phyloP scores from a whole-genome alignment of 2,329 filamentous ascomycete genomes.

The Thielaviopsis ethacetica region DNA sequence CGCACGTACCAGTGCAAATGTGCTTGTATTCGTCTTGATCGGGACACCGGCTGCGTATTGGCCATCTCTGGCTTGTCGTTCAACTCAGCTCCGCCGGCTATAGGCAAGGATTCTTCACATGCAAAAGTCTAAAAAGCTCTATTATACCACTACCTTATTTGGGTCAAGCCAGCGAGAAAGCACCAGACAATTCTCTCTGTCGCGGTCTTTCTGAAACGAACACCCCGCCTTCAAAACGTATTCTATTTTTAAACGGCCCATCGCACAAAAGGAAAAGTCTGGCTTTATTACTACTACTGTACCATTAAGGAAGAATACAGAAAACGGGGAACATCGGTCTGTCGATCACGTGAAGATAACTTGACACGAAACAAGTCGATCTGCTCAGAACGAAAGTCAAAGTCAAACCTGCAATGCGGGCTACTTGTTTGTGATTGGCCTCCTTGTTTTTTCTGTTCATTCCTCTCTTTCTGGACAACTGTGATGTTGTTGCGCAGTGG shows the following conservation, averaged over 20 bases:
- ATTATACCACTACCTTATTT: background rate
- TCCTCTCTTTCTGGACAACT: background rate
- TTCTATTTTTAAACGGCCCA: background rate
- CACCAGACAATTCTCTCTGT: background rate
- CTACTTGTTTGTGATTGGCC: background rate
- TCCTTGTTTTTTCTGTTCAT: background rate
- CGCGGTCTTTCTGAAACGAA: background rate
- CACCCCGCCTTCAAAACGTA: background rate
- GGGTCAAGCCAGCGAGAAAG: background rate
- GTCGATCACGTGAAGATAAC: background rate
- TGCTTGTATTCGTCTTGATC: background rate
- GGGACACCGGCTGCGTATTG: background rate
- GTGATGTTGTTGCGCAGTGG: background rate
- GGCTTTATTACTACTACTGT: too few species aligned
- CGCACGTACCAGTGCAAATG: background rate
- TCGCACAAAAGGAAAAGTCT: background rate
- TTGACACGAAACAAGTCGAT: background rate
- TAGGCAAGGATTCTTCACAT: background rate
- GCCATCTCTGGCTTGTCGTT: background rate
- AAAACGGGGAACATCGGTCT: background rate
- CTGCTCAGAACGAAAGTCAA: background rate
- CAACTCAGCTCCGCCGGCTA: background rate
- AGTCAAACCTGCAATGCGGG: background rate
- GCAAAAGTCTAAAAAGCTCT: background rate
- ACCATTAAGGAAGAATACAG: background rate